Evolutionary conservation across 2,329 filamentous ascomycete species (phyloP).

Genomic region (Pseudogymnoascus sp.): DNA sequence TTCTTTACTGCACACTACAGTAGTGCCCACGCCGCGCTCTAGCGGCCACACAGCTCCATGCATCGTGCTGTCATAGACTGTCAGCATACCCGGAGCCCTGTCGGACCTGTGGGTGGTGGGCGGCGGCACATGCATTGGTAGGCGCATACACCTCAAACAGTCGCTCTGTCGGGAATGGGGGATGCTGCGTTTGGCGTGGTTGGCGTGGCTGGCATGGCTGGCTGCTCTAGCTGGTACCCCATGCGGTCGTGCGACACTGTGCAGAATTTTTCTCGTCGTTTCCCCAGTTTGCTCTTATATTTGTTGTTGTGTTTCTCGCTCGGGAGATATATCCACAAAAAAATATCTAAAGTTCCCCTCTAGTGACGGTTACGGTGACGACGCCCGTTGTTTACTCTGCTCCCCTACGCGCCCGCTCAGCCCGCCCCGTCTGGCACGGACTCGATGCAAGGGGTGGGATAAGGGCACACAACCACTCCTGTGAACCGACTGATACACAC

Average conservation of each 20-base stretch:
- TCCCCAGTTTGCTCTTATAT: background rate
- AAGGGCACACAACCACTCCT: conserved; percentile 1
- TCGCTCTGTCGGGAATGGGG: background rate
- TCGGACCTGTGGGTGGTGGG: background rate
- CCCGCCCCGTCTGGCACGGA: background rate
- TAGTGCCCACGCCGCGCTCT: background rate
- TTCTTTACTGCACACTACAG: background rate
- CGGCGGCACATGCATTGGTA: background rate
- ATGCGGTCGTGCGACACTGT: background rate
- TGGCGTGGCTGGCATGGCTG: background rate
- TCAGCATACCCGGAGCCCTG: background rate
- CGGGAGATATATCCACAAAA: background rate
- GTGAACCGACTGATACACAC: background rate
- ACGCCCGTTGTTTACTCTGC: background rate
- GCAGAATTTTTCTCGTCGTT: background rate
- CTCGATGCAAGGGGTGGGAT: background rate
- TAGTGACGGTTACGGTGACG: conserved; percentile 3
- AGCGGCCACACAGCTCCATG: background rate
- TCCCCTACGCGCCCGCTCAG: background rate
- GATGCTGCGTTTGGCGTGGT: background rate
- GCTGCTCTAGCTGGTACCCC: background rate
- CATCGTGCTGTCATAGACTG: conserved; percentile 2
- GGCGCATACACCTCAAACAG: background rate
- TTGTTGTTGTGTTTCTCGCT: background rate
- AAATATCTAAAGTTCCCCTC: background rate